Conservation (phyloP, 1,284 basidiomycete genomes). For the Bondarzewia mesenterica region DNA sequence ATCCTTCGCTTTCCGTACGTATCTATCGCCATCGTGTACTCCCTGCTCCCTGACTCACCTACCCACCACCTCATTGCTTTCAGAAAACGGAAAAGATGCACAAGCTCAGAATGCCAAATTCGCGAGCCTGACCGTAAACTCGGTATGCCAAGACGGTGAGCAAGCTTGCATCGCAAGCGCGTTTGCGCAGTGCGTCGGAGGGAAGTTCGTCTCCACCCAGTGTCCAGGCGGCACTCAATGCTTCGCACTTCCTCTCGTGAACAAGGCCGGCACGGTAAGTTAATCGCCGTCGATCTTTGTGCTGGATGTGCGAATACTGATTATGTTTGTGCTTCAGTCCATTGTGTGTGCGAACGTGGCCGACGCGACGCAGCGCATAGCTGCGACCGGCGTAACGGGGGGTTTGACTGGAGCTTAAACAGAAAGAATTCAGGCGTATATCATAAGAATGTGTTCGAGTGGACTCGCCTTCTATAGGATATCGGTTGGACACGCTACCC, state of each 20-base stretch:
- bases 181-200: slow-evolving; percentile 36
- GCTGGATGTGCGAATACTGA: background rate
- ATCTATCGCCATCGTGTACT: slow-evolving; percentile 13
- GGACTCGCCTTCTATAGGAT: too few relatives aligned
- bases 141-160: slow-evolving; percentile 39
- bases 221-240: slow-evolving; percentile 37
- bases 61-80: slow-evolving; percentile 13
- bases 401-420: slow-evolving; percentile 15
- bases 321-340: slow-evolving; percentile 14
- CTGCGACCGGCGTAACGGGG: slow-evolving; percentile 39
- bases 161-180: slow-evolving; percentile 24
- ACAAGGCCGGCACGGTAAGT: slow-evolving; percentile 36
- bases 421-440: too few relatives aligned
- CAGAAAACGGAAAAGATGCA: slow-evolving; percentile 42
- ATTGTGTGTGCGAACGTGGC: slow-evolving; percentile 43
- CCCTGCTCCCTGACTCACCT: slow-evolving; percentile 6
- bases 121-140: slow-evolving; percentile 27
- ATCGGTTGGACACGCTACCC: too few relatives aligned
- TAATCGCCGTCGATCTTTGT: background rate
- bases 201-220: slow-evolving; percentile 31
- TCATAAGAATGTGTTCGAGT: too few relatives aligned
- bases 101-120: slow-evolving; percentile 46
- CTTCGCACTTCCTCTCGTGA: slow-evolving; percentile 52
- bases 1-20: slow-evolving; percentile 12
- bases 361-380: slow-evolving; percentile 46